Evolutionary conservation across 768 basidiomycete species (phyloP), one percentile per base, ranked within the genome.

Genomic region (Lanmaoa rubissima): DNA sequence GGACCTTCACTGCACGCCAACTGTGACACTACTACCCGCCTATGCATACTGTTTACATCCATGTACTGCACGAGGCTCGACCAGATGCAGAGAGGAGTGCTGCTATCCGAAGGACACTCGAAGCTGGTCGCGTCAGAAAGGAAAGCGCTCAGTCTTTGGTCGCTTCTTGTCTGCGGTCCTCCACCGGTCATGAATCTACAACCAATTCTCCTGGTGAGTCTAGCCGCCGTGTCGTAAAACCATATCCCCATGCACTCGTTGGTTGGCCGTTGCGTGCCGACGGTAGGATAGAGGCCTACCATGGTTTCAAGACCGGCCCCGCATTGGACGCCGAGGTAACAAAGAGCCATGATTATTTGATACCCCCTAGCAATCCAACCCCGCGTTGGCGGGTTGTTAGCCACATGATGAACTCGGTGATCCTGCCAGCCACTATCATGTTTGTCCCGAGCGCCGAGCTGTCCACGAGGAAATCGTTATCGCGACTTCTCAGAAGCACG

Each of bases 61-160:
- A 32, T 32, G 45, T 19, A 14, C 46, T 19, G 12, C 46, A 32
- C 8, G 42, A 24, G 24, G 21, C 13, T 24, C 28, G 28, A 31
- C 28, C 28, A 24, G 21, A 24, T 24, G 21, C 21, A 24, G 21
- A 24, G 21, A 24, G 21, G 21, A 24, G 21, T 24, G 80, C 78
- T 14, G 93, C 93, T 1, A 94, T 95, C 63, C 85, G 92, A 21
- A 24, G 21, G 21, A 24, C 21, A 24, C 1, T 24, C 21, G 21
- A 24, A 24, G 87, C 87, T 0, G 84, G 87, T 47, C 84, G 89
- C 44, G 84, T 81, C 41, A 84, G 89, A 53, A 90, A 90, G 69
- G 89, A 92, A 70, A 88, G 86, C 34, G 85, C 87, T 0, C 90
- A 92, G 69, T 87, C 85, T 17, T 74, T 86, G 39, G 80, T 87